Evolutionary conservation across 352 stramenopile genomes (phyloP), one percentile per base, ranked within the genome.

Genomic region (Pythium oligandrum): DNA sequence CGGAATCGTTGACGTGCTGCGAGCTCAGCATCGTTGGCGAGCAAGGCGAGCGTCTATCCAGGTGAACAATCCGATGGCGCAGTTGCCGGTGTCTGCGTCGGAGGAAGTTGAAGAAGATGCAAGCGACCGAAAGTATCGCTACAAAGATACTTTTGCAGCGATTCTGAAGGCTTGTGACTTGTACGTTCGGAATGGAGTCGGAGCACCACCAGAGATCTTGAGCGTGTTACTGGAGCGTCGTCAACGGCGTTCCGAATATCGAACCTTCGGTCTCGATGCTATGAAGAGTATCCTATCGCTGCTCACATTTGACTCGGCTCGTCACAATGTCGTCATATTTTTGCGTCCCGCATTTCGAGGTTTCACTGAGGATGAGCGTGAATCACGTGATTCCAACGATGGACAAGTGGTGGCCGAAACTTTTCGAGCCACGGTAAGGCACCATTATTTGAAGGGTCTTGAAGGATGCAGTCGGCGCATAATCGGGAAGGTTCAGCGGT

Each of bases 371-470:
- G 86, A 84, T 44, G 85, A 93, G 56, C 89, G 89, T 44, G 75
- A 93, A 38, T 86, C 85, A 3, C 70, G 80, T 12, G 83, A 93
- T 48, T 44, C 79, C 2, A 91, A 90, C 56, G 83, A 92, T 46
- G 76, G 73, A 0, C 75, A 88, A 44, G 64, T 88, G n/a, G 63
- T 93, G 1, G 77, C 79, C 4, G 81, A 92, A 51, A 91, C 78
- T 1, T 95, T 95, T 49, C 81, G 85, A 6, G 83, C 85, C 43
- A 95, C 85, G 0, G 81, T 93, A 38, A 70, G 85, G 1, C 85
- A 95, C 40, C 85, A 95, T 46, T 93, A 95, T 45, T 57, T 93
- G 32, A 95, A 95, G 55, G 83, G 83, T 11, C 70, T 95, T 10
- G 85, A 95, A 66, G 85, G 83, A 0, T 95, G 81, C 50, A 88